Evolutionary conservation across 208 protist genomes (phyloP).

Genomic region (Jaenimonas drosophilae): DNA sequence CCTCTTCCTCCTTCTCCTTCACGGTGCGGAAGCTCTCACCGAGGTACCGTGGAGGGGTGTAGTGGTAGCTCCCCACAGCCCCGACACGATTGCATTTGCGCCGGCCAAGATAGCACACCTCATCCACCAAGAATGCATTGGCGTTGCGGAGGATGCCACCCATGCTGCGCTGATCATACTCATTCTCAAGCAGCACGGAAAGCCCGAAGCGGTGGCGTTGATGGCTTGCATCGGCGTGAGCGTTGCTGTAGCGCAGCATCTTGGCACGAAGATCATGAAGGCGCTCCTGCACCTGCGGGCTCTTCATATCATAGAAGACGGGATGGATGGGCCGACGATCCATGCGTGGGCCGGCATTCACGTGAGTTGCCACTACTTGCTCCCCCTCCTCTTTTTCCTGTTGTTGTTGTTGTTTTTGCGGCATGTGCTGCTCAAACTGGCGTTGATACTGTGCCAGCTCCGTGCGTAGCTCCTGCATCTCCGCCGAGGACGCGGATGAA

Average conservation of each 20-base stretch:
- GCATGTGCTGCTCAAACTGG: conserved; percentile 9
- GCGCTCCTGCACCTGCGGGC: conserved; percentile 5
- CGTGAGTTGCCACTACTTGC: not conserved
- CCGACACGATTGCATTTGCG: conserved; percentile 78
- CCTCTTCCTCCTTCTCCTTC: not conserved
- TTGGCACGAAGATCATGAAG: conserved; percentile 13
- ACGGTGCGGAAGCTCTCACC: conserved; percentile 10
- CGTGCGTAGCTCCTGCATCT: conserved; percentile 1
- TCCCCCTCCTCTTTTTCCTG: no score
- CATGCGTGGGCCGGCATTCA: conserved; percentile 27
- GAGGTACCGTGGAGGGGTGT: conserved; percentile 65
- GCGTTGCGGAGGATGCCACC: conserved; percentile 78
- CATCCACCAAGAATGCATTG: conserved; percentile 82
- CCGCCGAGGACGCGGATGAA: not conserved
- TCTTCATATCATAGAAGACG: conserved; percentile 27
- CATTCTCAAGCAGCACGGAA: conserved; percentile 81
- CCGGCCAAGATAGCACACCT: conserved; percentile 68
- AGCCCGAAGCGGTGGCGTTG: conserved; percentile 33
- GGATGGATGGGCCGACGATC: conserved; percentile 78
- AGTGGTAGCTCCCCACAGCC: conserved; percentile 74
- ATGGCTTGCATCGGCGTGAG: not conserved
- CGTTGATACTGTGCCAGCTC: conserved; percentile 9
- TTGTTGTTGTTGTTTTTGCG: no score
- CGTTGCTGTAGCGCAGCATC: conserved; percentile 23
- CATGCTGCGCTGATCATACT: conserved; percentile 79